phyloP scores from a whole-genome alignment of 306 rosid genomes.

The Begonia masoniana region DNA sequence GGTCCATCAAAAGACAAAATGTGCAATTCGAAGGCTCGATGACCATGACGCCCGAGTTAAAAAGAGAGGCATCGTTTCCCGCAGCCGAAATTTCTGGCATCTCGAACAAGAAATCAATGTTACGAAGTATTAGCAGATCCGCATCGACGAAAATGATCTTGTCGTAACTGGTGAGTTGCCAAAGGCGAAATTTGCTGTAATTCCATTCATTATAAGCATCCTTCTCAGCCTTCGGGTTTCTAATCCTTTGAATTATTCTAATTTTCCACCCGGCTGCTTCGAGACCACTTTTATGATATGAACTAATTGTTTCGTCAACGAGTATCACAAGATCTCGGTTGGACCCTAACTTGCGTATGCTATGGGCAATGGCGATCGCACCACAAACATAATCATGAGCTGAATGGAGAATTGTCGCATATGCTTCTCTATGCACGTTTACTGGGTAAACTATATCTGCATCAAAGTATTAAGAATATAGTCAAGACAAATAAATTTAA shows the following conservation, averaged over 20 bases:
- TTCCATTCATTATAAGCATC: too few species aligned
- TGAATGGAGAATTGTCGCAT: slow-evolving; percentile 90
- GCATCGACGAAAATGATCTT: slow-evolving; percentile 94
- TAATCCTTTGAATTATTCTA: slow-evolving; percentile 23
- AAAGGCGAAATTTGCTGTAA: too few species aligned
- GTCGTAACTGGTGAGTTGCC: slow-evolving; percentile 90
- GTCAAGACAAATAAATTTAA: background rate
- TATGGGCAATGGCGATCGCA: slow-evolving; percentile 79
- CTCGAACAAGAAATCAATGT: slow-evolving; percentile 70
- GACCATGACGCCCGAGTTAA: slow-evolving; percentile 93
- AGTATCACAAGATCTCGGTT: slow-evolving; percentile 80
- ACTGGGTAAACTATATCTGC: slow-evolving; percentile 55
- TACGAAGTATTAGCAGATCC: slow-evolving; percentile 65
- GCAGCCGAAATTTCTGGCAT: slow-evolving; percentile 93
- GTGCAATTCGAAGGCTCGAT: slow-evolving; percentile 93
- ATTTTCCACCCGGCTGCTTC: slow-evolving; percentile 95
- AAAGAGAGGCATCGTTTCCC: slow-evolving; percentile 77
- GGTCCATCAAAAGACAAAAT: slow-evolving; percentile 69
- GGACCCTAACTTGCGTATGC: slow-evolving; percentile 91
- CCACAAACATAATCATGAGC: slow-evolving; percentile 91
- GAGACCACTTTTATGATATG: slow-evolving; percentile 71
- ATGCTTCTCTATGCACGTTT: slow-evolving; percentile 61
- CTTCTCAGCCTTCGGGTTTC: too few species aligned
- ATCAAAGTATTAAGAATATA: slow-evolving; percentile 12
- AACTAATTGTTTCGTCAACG: slow-evolving; percentile 70